A percentile compares a stretch with the other conserved stretches of the same genome.
Evolutionary conservation across 2,329 filamentous ascomycete genomes (phyloP).

Genomic region (Colletotrichum filicis): DNA sequence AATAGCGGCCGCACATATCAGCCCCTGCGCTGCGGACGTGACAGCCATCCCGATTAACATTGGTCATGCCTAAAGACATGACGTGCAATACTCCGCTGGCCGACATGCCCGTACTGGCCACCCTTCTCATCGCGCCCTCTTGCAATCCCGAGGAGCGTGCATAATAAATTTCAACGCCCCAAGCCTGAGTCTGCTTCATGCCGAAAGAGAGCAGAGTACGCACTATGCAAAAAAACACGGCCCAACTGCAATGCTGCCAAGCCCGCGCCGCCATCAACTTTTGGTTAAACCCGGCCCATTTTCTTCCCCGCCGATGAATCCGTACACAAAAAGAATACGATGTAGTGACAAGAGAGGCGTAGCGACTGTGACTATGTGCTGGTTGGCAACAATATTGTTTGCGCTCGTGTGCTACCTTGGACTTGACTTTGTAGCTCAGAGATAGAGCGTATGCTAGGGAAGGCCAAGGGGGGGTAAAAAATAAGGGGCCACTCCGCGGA

Average conservation of each 20-base stretch:
- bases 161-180: constrained; percentile 8
- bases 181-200: neutral
- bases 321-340: neutral
- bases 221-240: neutral
- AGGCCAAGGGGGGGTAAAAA: neutral
- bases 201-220: neutral
- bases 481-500: neutral
- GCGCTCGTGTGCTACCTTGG: neutral
- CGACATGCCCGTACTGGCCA: neutral
- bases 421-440: neutral
- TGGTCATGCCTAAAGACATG: neutral
- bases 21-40: neutral
- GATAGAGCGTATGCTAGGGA: neutral
- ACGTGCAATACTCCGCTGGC: constrained; percentile 1
- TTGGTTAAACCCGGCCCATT: neutral
- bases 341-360: neutral
- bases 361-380: neutral
- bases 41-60: neutral
- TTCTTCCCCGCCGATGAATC: neutral
- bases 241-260: neutral
- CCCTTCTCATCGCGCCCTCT: neutral
- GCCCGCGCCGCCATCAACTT: neutral
- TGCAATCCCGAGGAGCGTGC: constrained; percentile 9
- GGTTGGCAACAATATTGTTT: neutral
- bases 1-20: neutral